Evolutionary conservation across 2,329 filamentous ascomycete genomes (phyloP).

Genomic region (Talaromyces amestolkiae): DNA sequence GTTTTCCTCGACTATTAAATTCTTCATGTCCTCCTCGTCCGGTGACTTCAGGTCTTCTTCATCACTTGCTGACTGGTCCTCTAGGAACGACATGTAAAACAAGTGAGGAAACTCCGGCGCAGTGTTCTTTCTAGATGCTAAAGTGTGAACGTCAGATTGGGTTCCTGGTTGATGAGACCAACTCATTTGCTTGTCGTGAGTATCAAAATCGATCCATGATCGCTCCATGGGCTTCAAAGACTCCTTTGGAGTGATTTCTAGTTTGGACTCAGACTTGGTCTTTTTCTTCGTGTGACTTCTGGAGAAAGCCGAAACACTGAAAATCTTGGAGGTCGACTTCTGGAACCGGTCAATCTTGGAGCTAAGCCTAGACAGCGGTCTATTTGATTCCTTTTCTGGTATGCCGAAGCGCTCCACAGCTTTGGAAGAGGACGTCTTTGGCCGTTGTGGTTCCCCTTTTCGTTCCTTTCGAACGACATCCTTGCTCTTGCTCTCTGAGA

Average conservation of each 20-base stretch:
- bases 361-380: neutral
- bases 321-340: constrained; percentile 15
- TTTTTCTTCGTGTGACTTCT: constrained; percentile 19
- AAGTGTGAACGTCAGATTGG: constrained; percentile 20
- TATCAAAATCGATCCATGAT: constrained; percentile 20
- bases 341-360: constrained; percentile 7
- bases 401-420: neutral
- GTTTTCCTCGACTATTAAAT: neutral
- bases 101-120: constrained; percentile 27
- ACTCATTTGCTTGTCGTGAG: constrained; percentile 19
- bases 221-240: constrained; percentile 22
- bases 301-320: constrained; percentile 5
- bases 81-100: constrained; percentile 23
- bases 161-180: constrained; percentile 23
- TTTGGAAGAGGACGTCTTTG: constrained; percentile 8
- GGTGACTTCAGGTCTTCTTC: constrained; percentile 25
- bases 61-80: constrained; percentile 18
- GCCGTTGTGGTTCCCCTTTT: constrained; percentile 1
- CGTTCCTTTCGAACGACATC: neutral
- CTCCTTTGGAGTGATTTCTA: constrained; percentile 21
- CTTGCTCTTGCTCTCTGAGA: neutral
- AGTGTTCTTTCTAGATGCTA: constrained; percentile 24
- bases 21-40: constrained; percentile 16
- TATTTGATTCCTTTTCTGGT: constrained; percentile 8
- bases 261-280: constrained; percentile 16